A percentile compares a stretch with the other conserved stretches of the same genome.
Evolutionary conservation across 2,329 filamentous ascomycete genomes (phyloP).

Genomic region (Aspergillus melleus): DNA sequence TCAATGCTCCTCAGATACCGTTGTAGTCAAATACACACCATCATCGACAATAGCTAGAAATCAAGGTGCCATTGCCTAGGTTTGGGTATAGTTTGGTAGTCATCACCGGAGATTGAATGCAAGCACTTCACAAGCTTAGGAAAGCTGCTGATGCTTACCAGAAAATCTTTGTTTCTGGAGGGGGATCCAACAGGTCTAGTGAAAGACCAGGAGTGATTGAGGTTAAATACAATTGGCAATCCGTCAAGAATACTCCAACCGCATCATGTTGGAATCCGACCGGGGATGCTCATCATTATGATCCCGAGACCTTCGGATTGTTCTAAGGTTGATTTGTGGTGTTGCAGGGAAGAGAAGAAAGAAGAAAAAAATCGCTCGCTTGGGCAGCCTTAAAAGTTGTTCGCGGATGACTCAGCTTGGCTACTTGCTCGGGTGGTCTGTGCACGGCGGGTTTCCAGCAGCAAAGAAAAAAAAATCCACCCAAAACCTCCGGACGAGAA

Average conservation of each 20-base stretch:
- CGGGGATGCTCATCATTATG: conserved; percentile 16
- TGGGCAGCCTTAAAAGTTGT: conserved; percentile 7
- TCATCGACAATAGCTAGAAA: conserved; percentile 54
- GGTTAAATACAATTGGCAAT: conserved; percentile 14
- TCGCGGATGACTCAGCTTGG: conserved; percentile 19
- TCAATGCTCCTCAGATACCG: conserved; percentile 79
- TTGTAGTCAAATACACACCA: conserved; percentile 75
- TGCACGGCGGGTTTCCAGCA: not conserved
- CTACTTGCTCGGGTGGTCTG: not conserved
- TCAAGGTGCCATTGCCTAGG: conserved; percentile 52
- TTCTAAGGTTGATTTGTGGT: conserved; percentile 1
- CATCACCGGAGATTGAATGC: conserved; percentile 45
- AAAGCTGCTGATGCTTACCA: conserved; percentile 22
- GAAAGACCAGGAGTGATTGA: conserved; percentile 4
- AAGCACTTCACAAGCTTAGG: conserved; percentile 12
- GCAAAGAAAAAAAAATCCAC: not conserved
- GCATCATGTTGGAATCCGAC: conserved; percentile 16
- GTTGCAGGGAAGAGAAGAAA: conserved; percentile 16
- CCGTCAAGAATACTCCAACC: conserved; percentile 11
- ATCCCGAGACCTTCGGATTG: conserved; percentile 9
- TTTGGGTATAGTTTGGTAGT: conserved; percentile 37
- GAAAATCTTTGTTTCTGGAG: conserved; percentile 18
- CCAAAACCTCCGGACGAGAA: not conserved
- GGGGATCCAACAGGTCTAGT: conserved; percentile 7
- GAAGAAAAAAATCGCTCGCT: conserved; percentile 13